Base-by-base conservation (phyloP, 1,139 yeast species). In the Geotrichum macrosporum region DNA sequence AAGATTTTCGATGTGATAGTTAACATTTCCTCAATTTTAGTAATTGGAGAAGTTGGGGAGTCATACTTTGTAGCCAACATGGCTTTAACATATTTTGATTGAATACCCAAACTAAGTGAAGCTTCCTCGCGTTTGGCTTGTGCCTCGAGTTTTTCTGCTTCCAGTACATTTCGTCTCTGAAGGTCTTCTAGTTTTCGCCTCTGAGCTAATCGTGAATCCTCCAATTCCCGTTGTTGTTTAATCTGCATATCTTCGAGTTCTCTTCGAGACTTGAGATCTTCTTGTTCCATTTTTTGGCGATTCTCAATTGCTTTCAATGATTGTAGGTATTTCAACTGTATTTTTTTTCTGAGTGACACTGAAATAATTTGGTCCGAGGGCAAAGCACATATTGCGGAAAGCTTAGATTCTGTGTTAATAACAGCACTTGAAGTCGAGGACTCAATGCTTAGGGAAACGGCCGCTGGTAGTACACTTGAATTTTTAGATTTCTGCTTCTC, bases 61-160 rank as follows among this genome's bases (percentile, higher is more conserved):
- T 31, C 16, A n/a, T 8, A 8, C 4, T 19, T 12, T 22, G 41
- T 24, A 8, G 29, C 31, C 33, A 37, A 26, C 33, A 37, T 37
- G 22, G 41, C 41, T 27, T 37, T 24, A 15, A 37, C 34, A 27
- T 29, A 37, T 26, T 29, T 37, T 10, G 34, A 33, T 20, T 37
- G 41, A 19, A 37, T 9, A 29, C 29, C 41, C 21, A 37, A 16
- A 37, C 13, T 37, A 2, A 37, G 9, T 13, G n/a, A 5, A n/a
- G 41, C 33, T 19, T 37, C 41, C 10, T 37, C 29, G 9, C 12
- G 33, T 15, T 37, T 37, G 4, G 41, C 41, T 20, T 27, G 33
- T 24, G 19, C 33, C 16, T 37, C 29, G 8, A 37, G 41, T 12
- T 27, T 26, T 16, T 37, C 34, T 16, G 29, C 33, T 6, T 8